Evolutionary conservation across 1,139 yeast genomes (phyloP), one percentile per base, ranked within the genome.

Genomic region (Geotrichum bryndzae): DNA sequence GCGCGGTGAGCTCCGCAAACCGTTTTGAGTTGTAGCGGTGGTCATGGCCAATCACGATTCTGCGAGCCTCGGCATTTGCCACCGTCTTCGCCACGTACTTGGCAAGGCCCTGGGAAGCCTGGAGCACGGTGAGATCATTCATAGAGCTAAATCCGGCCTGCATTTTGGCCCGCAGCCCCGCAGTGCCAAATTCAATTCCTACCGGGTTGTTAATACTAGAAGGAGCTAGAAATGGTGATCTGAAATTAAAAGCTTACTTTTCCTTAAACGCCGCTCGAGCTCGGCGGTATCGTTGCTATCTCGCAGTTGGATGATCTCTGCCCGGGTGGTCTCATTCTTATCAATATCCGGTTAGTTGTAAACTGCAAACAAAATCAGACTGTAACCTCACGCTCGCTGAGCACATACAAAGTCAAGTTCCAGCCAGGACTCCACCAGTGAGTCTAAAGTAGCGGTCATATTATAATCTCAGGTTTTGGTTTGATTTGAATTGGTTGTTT

Each of bases 51-150:
- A 94, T 78, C 0, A 91, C 97, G 25, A 90, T 79, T 0, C 81
- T 81, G 2, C 83, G 70, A n/a, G 56, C 56, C 51, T 57, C 51
- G 13, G 77, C 75, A 35, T 69, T 62, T 1, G 75, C 70, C 25
- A 74, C 73, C n/a, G 72, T 70, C n/a, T 69, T 64, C 27, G 67
- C 66, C 1, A 88, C 76, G 72, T 88, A 90, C 60, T 76, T 76
- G 0, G 96, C 88, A 41, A 94, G 78, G 0, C 98, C 99, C 70
- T 92, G 98, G 0, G 97, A 86, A 0, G 98, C 95, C 74, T 92
- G 98, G 53, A 90, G 72, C 1, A 94, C 88, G 0, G 97, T 91
- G 13, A 94, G 87, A 66, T 88, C 89, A 73, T 94, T 94, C 95
- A 94, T 88, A 67, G 91, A 82, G 59, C 85, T 83, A 72, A 88